Evolutionary conservation across 805 yeast species (phyloP).

Genomic region (Debaryomyces castellii): DNA sequence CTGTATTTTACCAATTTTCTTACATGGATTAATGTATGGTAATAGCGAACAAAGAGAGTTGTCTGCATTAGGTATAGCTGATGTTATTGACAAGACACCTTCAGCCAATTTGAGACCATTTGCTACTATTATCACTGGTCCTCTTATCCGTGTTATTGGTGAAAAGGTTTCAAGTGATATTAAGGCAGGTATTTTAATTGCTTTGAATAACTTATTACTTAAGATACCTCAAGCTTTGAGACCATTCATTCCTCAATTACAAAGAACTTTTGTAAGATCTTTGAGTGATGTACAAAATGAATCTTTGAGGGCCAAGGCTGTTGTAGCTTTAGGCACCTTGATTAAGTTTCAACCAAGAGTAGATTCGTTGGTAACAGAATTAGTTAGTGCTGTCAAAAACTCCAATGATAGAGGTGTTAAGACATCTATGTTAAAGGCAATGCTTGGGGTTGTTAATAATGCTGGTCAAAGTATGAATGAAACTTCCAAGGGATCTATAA

Average conservation of each 20-base stretch:
- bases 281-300: slow-evolving; percentile 77
- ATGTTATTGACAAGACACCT: slow-evolving; percentile 80
- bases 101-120: slow-evolving; percentile 79
- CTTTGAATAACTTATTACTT: slow-evolving; percentile 72
- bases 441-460: slow-evolving; percentile 75
- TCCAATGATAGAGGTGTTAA: slow-evolving; percentile 71
- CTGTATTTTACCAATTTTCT: slow-evolving; percentile 84
- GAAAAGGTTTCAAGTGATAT: slow-evolving; percentile 90
- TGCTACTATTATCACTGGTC: slow-evolving; percentile 94
- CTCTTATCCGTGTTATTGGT: slow-evolving; percentile 95
- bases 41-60: slow-evolving; percentile 76
- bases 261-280: slow-evolving; percentile 93
- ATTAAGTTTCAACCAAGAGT: slow-evolving; percentile 90
- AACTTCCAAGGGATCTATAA: slow-evolving; percentile 63
- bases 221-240: slow-evolving; percentile 88
- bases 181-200: slow-evolving; percentile 88
- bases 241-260: slow-evolving; percentile 96
- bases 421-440: slow-evolving; percentile 81
- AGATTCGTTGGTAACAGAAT: slow-evolving; percentile 86
- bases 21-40: slow-evolving; percentile 96
- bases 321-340: slow-evolving; percentile 82
- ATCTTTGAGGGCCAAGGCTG: slow-evolving; percentile 77
- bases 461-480: slow-evolving; percentile 81
- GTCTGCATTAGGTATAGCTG: slow-evolving; percentile 88
- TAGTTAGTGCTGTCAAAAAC: slow-evolving; percentile 70